Evolutionary conservation across 163 green algal genomes (phyloP).

Genomic region (Volvox carteri): DNA sequence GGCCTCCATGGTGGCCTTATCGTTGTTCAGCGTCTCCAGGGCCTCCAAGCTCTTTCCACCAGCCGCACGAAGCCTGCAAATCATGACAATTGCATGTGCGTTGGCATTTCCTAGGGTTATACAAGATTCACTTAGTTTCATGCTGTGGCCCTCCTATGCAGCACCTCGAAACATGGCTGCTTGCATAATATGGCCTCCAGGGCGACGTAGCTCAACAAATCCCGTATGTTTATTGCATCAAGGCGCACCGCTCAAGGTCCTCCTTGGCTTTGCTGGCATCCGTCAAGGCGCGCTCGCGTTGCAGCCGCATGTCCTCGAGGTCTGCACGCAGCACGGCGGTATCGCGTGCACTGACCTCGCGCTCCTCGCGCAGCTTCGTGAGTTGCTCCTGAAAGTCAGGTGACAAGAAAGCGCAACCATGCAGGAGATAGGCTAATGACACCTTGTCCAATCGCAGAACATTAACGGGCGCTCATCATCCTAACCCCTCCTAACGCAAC

Average conservation of each 20-base stretch:
- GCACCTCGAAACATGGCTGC: too few species aligned
- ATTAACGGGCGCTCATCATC: too few species aligned
- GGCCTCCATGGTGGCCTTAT: conserved; percentile 76
- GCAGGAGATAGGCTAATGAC: too few species aligned
- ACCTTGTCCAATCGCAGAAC: too few species aligned
- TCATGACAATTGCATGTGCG: neutral
- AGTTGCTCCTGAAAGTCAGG: conserved; percentile 62
- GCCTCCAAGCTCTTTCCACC: conserved; percentile 82
- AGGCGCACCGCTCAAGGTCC: conserved; percentile 58
- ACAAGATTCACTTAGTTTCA: too few species aligned
- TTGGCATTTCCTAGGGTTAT: conserved; percentile 3
- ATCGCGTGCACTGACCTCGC: conserved; percentile 66
- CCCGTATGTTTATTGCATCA: neutral
- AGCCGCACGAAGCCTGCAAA: conserved; percentile 68
- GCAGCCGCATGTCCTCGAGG: conserved; percentile 66
- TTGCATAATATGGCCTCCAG: too few species aligned
- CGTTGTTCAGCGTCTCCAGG: conserved; percentile 78
- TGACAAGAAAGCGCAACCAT: neutral
- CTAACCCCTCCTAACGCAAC: too few species aligned
- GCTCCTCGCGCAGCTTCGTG: conserved; percentile 73
- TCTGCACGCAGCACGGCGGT: conserved; percentile 71
- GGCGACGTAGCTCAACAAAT: too few species aligned
- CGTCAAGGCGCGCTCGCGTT: conserved; percentile 57
- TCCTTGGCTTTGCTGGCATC: conserved; percentile 38
- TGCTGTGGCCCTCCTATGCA: too few species aligned